phyloP scores from a whole-genome alignment of 169 alveolate species.

The Plasmodium coatneyi region DNA sequence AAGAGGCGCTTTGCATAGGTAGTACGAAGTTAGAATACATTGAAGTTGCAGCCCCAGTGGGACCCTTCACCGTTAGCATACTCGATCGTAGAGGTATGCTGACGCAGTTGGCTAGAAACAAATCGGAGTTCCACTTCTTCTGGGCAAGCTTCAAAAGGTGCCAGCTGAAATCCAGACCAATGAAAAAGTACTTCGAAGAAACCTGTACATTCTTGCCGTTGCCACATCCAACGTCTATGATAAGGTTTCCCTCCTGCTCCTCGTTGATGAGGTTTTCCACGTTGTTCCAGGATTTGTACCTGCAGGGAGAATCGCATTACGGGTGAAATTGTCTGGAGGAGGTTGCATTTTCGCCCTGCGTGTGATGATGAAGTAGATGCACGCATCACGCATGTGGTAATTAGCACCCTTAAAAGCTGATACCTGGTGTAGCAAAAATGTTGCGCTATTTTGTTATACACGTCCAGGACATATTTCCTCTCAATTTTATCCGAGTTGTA shows the following conservation, averaged over 20 bases:
- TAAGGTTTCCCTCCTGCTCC: constrained; percentile 89
- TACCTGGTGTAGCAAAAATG: constrained; percentile 60
- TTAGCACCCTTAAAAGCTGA: neutral
- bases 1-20: constrained; percentile 79
- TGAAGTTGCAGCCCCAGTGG: neutral
- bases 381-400: neutral
- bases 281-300: constrained; percentile 98
- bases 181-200: constrained; percentile 77
- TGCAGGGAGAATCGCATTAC: neutral
- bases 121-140: constrained; percentile 77
- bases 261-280: constrained; percentile 90
- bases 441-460: constrained; percentile 41
- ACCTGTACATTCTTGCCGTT: constrained; percentile 95
- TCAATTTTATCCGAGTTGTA: constrained; percentile 25
- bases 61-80: neutral
- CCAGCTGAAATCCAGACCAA: constrained; percentile 93
- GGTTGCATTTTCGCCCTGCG: neutral
- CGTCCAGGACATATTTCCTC: constrained; percentile 34
- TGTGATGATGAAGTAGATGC: neutral
- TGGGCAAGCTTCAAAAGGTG: constrained; percentile 86
- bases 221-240: constrained; percentile 98
- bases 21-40: constrained; percentile 45
- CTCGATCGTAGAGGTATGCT: constrained; percentile 42
- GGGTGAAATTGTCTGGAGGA: neutral
- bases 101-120: constrained; percentile 60